Percentiles rank a stretch among this genome's conserved stretches.
These are phyloP conservation scores for Microcos paniculata DNA, from an alignment of 345 rosid species.

Conservation along the genomic window DNA sequence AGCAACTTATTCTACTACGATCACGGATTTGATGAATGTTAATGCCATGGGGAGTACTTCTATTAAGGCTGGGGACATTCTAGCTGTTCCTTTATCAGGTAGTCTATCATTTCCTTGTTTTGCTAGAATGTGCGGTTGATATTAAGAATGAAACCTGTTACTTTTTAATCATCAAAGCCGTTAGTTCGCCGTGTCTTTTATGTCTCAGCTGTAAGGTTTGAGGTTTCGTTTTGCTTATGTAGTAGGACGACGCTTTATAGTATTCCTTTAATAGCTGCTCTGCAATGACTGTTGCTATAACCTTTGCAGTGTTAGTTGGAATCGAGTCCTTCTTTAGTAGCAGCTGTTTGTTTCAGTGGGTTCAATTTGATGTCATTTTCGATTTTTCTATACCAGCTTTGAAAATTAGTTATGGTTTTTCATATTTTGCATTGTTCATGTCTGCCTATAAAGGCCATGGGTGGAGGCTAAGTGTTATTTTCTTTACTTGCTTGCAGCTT, in stretches of 20 bases:
- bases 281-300: not conserved
- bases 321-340: not conserved
- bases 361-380: constrained; percentile 2
- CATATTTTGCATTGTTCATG: not conserved
- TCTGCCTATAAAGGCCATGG: not conserved
- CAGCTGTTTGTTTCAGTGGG: not conserved
- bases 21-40: constrained; percentile 89
- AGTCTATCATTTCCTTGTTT: not conserved
- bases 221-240: not conserved
- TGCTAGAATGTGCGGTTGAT: not conserved
- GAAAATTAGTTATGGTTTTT: not conserved
- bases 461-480: not conserved
- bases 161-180: constrained; percentile 3
- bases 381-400: not conserved
- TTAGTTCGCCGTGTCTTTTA: not conserved
- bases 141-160: not conserved
- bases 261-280: too few species aligned
- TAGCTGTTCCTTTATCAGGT: constrained; percentile 89
- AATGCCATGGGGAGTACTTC: constrained; percentile 89
- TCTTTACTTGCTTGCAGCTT: constrained; percentile 54
- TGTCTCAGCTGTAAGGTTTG: not conserved
- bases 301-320: not conserved
- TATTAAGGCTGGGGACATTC: constrained; percentile 70
- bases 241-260: not conserved
- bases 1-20: constrained; percentile 60